Evolutionary conservation across 129 eudicot genomes (phyloP), one percentile per base, ranked within the genome.

Genomic region (Pittosporum tobira): DNA sequence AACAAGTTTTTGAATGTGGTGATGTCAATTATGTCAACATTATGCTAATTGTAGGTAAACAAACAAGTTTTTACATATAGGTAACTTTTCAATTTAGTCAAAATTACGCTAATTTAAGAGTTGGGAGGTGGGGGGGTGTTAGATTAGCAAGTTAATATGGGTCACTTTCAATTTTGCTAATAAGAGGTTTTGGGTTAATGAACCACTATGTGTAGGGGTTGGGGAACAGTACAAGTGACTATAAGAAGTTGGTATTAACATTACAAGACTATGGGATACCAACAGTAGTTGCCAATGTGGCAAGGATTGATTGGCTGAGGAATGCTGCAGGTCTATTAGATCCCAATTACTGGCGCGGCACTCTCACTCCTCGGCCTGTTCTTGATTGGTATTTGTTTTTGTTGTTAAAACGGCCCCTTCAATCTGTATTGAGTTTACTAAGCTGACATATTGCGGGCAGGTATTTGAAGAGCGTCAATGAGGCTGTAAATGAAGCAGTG

Each of bases 261-360:
- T 67, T 89, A 70, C 78, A 85, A 68, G 88, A 71, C 43, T 89
- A 82, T 50, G 95, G 88, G n/a, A 81, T 89, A 53, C 74, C 88
- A 26, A 66, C 79, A 21, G 96, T 83, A 46, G 76, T 79, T 29
- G 85, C 90, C 28, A 91, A 79, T 53, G 91, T 91, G 53, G 84
- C 96, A 18, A 91, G 98, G 63, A 70, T 86, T 18, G 98, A 91
- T 65, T 91, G 98, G 98, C 75, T 91, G 62, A 83, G 98, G 66
- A 91, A 91, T 74, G 96, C 98, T 24, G 96, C 98, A 67, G 98
- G 98, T 40, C 79, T 91, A 84, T 65, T 76, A 24, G 98, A 91
- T 40, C 83, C 85, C 12, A 83, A 83, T 62, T 91, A 91, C 62
- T 91, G 98, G 98, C 74, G 77, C 50, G 98, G 98, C 59, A 86